These are phyloP conservation scores for Magnaporthiopsis incrustans DNA, from an alignment of 2,329 filamentous ascomycete species.

Conservation along the genomic window DNA sequence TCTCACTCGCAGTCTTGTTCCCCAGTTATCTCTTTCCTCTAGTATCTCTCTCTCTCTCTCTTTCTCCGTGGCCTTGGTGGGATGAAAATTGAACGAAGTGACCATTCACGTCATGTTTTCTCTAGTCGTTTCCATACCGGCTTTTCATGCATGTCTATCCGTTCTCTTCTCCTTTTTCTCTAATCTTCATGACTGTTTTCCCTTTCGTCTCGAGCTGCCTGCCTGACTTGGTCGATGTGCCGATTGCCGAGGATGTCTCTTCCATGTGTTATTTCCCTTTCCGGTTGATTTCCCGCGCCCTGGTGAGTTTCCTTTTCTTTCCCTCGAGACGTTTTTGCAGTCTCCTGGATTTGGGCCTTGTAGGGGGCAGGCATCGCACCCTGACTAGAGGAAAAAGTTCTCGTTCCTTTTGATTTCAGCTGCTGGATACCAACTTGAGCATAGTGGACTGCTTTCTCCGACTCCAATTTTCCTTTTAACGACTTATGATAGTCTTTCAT, in stretches of 20 bases:
- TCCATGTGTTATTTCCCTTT: conserved; percentile 3
- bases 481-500: conserved; percentile 8
- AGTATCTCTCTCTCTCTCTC: neutral
- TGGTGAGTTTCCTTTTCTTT: conserved; percentile 1
- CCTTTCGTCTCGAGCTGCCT: conserved; percentile 2
- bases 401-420: conserved; percentile 16
- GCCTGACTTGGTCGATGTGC: neutral
- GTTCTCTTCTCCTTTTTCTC: neutral
- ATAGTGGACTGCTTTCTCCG: conserved; percentile 14
- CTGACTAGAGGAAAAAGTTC: conserved; percentile 11
- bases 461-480: conserved; percentile 1
- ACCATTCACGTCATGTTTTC: neutral
- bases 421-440: conserved; percentile 22
- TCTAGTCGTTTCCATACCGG: neutral
- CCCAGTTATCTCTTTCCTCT: conserved; percentile 1
- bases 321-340: conserved; percentile 8
- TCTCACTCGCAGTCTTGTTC: neutral
- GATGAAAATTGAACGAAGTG: neutral
- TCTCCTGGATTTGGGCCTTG: conserved; percentile 7
- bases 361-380: conserved; percentile 7
- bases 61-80: neutral
- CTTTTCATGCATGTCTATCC: neutral
- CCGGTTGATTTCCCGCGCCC: neutral
- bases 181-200: neutral
- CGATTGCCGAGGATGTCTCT: conserved; percentile 3